These are phyloP conservation scores for Hortiboletus rubellus DNA, from an alignment of 1,284 basidiomycete species.

Conservation along the genomic window DNA sequence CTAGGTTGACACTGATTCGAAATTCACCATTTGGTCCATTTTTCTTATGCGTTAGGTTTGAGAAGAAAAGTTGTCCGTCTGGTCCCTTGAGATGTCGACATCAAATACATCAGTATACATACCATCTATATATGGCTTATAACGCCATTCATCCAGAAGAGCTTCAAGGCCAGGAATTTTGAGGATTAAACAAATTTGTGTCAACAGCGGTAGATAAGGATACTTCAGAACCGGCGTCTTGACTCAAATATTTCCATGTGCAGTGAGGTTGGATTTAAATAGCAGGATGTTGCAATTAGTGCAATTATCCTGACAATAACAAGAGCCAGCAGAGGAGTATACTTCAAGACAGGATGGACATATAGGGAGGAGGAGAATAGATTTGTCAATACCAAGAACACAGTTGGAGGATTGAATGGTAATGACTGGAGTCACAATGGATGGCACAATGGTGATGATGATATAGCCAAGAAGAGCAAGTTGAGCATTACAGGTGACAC, in stretches of 20 bases:
- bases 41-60: not conserved
- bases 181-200: not conserved
- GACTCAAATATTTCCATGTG: not conserved
- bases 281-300: not conserved
- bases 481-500: slow-evolving; percentile 4
- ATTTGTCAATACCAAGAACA: too few relatives aligned
- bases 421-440: too few relatives aligned
- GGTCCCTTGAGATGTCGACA: not conserved
- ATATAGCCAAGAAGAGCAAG: not conserved
- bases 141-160: not conserved
- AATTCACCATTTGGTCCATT: slow-evolving; percentile 2
- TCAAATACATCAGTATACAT: not conserved
- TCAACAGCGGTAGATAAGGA: not conserved
- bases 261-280: not conserved
- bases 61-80: slow-evolving; percentile 4
- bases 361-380: too few relatives aligned
- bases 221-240: not conserved
- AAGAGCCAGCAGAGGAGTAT: not conserved
- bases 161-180: not conserved
- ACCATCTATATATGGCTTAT: not conserved
- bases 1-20: not conserved
- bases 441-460: not conserved
- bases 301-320: not conserved
- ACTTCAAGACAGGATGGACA: too few relatives aligned
- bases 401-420: too few relatives aligned